A percentile compares a stretch with the other conserved stretches of the same genome.
Evolutionary conservation across 2,329 filamentous ascomycete species (phyloP).

Genomic region (Sclerotinia trifoliorum): DNA sequence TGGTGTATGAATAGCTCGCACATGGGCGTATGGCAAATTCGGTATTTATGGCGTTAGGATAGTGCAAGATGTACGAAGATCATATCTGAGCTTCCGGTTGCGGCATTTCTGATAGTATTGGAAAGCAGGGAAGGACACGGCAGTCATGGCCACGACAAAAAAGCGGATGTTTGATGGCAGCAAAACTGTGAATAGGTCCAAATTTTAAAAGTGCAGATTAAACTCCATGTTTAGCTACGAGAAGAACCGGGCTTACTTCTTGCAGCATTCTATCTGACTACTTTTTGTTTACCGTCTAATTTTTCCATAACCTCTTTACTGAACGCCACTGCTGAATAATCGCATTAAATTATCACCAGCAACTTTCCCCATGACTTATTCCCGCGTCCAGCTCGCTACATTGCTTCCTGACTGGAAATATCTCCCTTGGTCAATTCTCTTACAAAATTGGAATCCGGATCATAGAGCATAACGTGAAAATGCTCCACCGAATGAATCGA

Average conservation of each 20-base stretch:
- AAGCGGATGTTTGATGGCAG: neutral
- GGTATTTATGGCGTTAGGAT: slow-evolving; percentile 15
- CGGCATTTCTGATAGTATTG: neutral
- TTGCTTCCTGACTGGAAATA: slow-evolving; percentile 54
- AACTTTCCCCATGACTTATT: neutral
- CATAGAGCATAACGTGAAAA: slow-evolving; percentile 88
- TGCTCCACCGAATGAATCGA: slow-evolving; percentile 86
- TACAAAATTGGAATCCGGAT: slow-evolving; percentile 70
- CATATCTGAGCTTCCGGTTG: slow-evolving; percentile 5
- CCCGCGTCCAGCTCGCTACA: neutral
- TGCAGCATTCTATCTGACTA: neutral
- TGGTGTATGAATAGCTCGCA: neutral
- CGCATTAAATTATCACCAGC: neutral
- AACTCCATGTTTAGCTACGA: neutral
- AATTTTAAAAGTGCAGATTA: neutral
- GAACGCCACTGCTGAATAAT: neutral
- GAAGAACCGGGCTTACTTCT: neutral
- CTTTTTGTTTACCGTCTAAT: neutral
- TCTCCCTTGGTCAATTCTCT: slow-evolving; percentile 71
- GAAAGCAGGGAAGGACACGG: neutral
- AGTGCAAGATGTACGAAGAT: neutral
- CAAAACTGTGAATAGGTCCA: neutral
- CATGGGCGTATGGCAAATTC: slow-evolving; percentile 2
- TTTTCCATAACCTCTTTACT: neutral
- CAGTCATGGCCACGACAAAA: neutral